Base-by-base conservation (phyloP, 768 basidiomycete species). In the Lactifluus subvellereus region DNA sequence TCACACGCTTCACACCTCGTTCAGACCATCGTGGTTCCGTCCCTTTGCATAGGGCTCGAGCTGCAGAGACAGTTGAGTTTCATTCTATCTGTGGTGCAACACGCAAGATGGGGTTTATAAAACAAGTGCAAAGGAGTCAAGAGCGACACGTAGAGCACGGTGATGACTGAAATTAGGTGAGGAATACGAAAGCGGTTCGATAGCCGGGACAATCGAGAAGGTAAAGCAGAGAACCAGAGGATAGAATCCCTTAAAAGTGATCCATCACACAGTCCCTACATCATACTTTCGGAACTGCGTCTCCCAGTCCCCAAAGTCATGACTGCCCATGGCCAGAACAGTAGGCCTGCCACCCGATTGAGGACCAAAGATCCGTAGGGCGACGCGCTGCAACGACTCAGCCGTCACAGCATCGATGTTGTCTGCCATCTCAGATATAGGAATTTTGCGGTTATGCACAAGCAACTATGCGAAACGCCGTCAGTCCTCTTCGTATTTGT, bases 381-480 rank as follows among this genome's bases (percentile, higher is more conserved):
- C 94, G 11, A 94, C 92, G 22, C 86, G 82, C 61, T 80, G 84
- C 35, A 98, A 77, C 61, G 88, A 86, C 49, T 83, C 79, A 1
- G 85, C 71, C 8, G 84, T 84, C 60, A 98, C 84, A 42, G 79
- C 77, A 74, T 94, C 91, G 64, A 98, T 90, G 71, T 87, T 87
- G 6, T 81, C 84, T 56, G 87, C 87, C 95, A 98, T 98, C 73
- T 98, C 94, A 10, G 84, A 79, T n/a, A 94, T 80, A 14, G 91
- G 85, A 47, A 97, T 82, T 73, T 90, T 94, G 68, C 89, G 85
- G 61, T 85, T 82, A 69, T 96, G 93, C 8, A 95, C 89, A 62
- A 96, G 83, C 35, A 94, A 81, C 88, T 91, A 67, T 3, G 62
- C 16, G 37, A 16, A 40, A n/a, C 32, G 18, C 4, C 43, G 57